Evolutionary conservation across 257 asterid genomes (phyloP), one percentile per base, ranked within the genome.

Genomic region (Petunia secreta): DNA sequence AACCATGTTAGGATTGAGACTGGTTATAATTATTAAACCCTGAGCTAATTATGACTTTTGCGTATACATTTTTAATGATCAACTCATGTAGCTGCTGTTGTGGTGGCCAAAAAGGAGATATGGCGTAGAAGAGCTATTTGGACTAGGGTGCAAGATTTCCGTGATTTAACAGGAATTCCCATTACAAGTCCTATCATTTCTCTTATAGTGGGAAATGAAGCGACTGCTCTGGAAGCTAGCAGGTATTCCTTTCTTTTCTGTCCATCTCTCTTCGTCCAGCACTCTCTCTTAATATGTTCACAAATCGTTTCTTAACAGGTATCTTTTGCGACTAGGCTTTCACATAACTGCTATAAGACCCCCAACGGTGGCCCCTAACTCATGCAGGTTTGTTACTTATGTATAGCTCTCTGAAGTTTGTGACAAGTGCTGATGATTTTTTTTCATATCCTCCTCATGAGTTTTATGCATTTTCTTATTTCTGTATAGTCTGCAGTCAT

Each of bases 361-460:
- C 80, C 99, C 99, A 75, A 95, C 99, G 5, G 99, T 95, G 79
- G 91, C 99, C 39, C 90, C 96, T 46, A 93, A 96, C 85, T 96
- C 98, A 9, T 96, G 99, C 99, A 93, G 99, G 99, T 95, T 84
- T 58, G 89, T 85, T 9, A 9, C 44, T 37, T 39, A 25, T 15
- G 4, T 85, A 10, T 1, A 4, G 3, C 15, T 52, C 15, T 52
- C 57, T 52, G 57, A 52, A 52, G 57, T 52, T 25, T 52, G 57
- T 52, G 15, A 52, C 8, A 4, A 52, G 14, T 52, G 15, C 57
- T 52, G 57, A 3, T 52, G 57, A 10, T 52, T 52, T 52, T 52
- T 52, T 52, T 15, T 8, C 57, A 52, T 10, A 13, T 10, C 11
- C 15, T 52, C 57, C 11, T 4, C 57, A 52, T 52, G 57, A 52